Base-by-base conservation (phyloP, 1,139 yeast species). In the Citeromyces siamensis region DNA sequence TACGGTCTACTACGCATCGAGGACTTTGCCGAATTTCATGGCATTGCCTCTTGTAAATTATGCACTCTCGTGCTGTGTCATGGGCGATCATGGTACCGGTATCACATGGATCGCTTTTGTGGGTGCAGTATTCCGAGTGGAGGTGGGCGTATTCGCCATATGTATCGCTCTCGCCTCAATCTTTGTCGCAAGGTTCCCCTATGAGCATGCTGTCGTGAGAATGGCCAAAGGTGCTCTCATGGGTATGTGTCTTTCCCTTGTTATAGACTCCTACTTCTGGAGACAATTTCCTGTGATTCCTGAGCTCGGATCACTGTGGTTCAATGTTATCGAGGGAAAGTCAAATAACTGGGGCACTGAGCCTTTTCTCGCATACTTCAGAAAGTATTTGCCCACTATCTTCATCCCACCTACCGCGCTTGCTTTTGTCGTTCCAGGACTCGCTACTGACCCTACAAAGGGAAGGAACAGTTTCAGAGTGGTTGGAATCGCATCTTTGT, bases 21-120 rank as follows among this genome's bases (percentile, higher is more conserved):
- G 97, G 44, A 75, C 94, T 0, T 62, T 90, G 42, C 96, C 97
- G 8, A 88, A 88, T 55, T 82, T 85, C 55, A 58, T 88, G 31
- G 94, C 85, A 0, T 62, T 88, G 38, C 95, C 97, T 2, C 50
- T 84, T 29, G 78, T 81, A 2, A 71, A 71, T 40, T 49, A 59
- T 38, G 78, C 82, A 0, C 46, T 80, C 33, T 60, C 75, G 9
- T 64, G 62, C 46, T 49, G 76, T 12, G 47, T 84, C 13, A 46
- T 49, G 20, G 83, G 78, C 6, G 65, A 71, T 35, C 57, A 62
- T 43, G 40, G 49, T 17, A 47, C 64, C 0, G 84, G 86, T 0
- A 53, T 85, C 32, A 54, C 69, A 0, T 54, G 82, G 50, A 54
- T 84, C 28, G 68, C 84, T 0, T 73, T 81, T 45, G 56, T 76